Conservation (phyloP, 2,329 filamentous ascomycete species). For the Zymoseptoria pseudotritici region DNA sequence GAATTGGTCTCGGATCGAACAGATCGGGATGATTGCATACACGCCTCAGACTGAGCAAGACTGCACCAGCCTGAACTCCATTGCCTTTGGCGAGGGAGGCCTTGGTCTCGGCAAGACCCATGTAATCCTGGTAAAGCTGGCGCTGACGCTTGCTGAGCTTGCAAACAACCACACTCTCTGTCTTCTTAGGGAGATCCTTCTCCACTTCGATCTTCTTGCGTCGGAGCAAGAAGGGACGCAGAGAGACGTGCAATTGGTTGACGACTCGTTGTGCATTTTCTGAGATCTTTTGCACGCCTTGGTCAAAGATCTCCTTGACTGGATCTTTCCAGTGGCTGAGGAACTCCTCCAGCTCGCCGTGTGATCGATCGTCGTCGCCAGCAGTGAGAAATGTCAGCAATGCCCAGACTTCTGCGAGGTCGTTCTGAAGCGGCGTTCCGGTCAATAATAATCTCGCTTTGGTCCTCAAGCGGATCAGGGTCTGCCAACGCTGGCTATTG, state of each 20-base stretch:
- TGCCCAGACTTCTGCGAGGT: slow-evolving; percentile 93
- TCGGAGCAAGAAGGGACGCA: slow-evolving; percentile 84
- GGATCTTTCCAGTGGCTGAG: slow-evolving; percentile 93
- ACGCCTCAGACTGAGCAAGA: slow-evolving; percentile 92
- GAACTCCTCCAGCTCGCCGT: slow-evolving; percentile 92
- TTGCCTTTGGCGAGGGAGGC: slow-evolving; percentile 87
- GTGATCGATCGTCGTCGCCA: slow-evolving; percentile 68
- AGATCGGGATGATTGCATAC: slow-evolving; percentile 98
- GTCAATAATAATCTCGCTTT: slow-evolving; percentile 80
- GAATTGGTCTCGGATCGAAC: slow-evolving; percentile 91
- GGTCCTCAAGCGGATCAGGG: slow-evolving; percentile 87
- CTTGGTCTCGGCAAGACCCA: slow-evolving; percentile 81
- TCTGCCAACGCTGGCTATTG: slow-evolving; percentile 94
- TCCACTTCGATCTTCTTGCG: slow-evolving; percentile 94
- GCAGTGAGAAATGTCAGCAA: slow-evolving; percentile 95
- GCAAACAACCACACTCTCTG: slow-evolving; percentile 94
- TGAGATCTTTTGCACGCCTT: slow-evolving; percentile 87
- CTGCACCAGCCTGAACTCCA: slow-evolving; percentile 96
- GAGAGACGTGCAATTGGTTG: slow-evolving; percentile 83
- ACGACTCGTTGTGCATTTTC: slow-evolving; percentile 90
- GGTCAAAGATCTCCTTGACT: slow-evolving; percentile 91
- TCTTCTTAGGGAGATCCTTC: slow-evolving; percentile 97
- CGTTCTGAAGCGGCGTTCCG: slow-evolving; percentile 93
- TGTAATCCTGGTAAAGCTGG: slow-evolving; percentile 92
- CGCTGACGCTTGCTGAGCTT: slow-evolving; percentile 90